Base-by-base conservation (phyloP, 1,139 yeast genomes). In the Debaryomyces sp. region DNA sequence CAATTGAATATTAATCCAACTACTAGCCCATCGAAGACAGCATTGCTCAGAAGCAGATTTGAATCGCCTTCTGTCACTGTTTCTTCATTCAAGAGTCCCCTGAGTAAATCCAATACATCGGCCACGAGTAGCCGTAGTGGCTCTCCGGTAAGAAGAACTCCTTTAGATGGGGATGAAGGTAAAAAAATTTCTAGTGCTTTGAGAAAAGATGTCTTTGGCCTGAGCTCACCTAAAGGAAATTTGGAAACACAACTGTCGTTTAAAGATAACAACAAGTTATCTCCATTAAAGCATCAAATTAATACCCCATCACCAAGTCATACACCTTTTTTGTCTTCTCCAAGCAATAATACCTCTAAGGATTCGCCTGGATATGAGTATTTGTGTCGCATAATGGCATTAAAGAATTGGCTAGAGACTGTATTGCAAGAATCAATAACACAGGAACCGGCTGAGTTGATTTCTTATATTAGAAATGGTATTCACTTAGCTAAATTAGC, bases 341-440 rank as follows among this genome's bases (percentile, higher is more conserved):
- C 70, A 5, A 57, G 69, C 47, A 67, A 65, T 44, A 62, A 66
- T 48, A 57, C 71, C 2, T 58, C 71, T 5, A 63, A 53, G 12
- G 66, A 65, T 44, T 66, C 77, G 1, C 70, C 72, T 1, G 80
- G 78, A 0, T 89, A 90, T 59, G 96, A 91, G 61, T 94, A 90
- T 61, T 76, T 94, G 34, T 94, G 98, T 63, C 85, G 97, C 56
- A 85, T 94, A 29, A 84, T 84, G 36, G 97, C 96, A 58, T 91
- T 95, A 22, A 90, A 89, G 64, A 76, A 76, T 38, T 74, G 80
- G 80, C 57, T 74, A 22, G 67, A 71, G 53, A 50, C 53, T 2
- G 70, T 73, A 2, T 55, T 74, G 13, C 66, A 81, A 15, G 84
- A 85, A 45, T 65, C 81, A 18, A 82, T 88, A 9, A 68, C 70